Conservation (phyloP, 2,329 filamentous ascomycete genomes). For the Ploettnerulaceae sp. region DNA sequence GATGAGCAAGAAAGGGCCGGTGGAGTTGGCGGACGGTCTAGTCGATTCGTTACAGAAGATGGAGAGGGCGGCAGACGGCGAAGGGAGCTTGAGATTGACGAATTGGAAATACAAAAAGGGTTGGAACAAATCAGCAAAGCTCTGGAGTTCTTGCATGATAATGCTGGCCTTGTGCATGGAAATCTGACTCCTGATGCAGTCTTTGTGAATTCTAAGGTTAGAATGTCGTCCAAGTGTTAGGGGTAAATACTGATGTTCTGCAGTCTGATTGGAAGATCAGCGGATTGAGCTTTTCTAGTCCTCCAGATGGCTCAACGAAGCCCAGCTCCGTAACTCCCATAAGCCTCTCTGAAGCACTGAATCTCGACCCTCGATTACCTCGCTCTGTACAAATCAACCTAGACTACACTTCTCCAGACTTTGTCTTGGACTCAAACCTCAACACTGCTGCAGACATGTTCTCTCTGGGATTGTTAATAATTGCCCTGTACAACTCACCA, state of each 20-base stretch:
- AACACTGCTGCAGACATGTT: constrained; percentile 87
- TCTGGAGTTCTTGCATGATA: constrained; percentile 91
- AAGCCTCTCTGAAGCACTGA: constrained; percentile 75
- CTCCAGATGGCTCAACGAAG: constrained; percentile 69
- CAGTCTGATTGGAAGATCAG: constrained; percentile 98
- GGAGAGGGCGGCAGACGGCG: constrained; percentile 66
- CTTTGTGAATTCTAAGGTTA: constrained; percentile 85
- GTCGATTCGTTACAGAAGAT: constrained; percentile 77
- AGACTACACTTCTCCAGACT: constrained; percentile 92
- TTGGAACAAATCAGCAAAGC: constrained; percentile 90
- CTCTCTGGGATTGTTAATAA: constrained; percentile 80
- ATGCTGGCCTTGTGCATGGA: constrained; percentile 86
- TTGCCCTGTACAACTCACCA: constrained; percentile 92
- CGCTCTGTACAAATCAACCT: constrained; percentile 80
- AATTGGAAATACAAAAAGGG: constrained; percentile 96
- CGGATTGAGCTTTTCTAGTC: constrained; percentile 84
- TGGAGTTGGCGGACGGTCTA: constrained; percentile 64
- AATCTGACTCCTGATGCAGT: constrained; percentile 93
- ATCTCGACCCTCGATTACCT: constrained; percentile 80
- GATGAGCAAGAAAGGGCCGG: constrained; percentile 75
- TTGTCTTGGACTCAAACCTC: constrained; percentile 85
- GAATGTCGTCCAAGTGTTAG: constrained; percentile 27
- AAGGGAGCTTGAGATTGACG: constrained; percentile 87
- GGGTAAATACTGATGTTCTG: constrained; percentile 33
- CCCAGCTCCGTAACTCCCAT: constrained; percentile 74